Evolutionary conservation across 257 asterid species (phyloP).

Genomic region (Osmanthus fragrans): DNA sequence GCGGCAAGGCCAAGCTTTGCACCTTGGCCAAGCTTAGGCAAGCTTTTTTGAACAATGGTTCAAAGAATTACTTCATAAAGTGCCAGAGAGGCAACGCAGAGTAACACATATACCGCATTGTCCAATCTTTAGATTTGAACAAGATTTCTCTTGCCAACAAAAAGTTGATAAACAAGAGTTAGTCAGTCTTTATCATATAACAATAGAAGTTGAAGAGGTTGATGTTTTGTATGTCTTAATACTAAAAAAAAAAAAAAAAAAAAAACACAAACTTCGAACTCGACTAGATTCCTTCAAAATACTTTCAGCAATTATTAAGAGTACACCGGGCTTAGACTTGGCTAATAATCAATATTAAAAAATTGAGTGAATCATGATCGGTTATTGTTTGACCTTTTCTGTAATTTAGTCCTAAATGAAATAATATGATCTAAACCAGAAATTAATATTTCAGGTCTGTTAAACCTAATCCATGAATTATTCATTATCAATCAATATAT

Average conservation of each 20-base stretch:
- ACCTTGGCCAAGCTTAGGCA: too few species aligned
- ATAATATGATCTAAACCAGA: not conserved
- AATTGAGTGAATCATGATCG: not conserved
- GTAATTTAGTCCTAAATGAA: constrained; percentile 7
- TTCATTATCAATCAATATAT: not conserved
- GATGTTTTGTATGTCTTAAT: not conserved
- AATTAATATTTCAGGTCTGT: constrained; percentile 3
- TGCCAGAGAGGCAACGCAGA: constrained; percentile 14
- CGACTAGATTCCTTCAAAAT: not conserved
- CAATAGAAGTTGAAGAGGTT: not conserved
- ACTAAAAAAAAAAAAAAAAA: not conserved
- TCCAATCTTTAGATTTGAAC: not conserved
- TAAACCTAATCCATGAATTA: not conserved
- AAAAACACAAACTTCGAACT: constrained; percentile 5
- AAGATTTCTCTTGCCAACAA: not conserved
- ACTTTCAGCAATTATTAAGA: not conserved
- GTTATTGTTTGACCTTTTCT: not conserved
- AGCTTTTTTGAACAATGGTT: too few species aligned
- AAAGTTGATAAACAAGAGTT: not conserved
- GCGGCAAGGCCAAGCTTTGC: too few species aligned
- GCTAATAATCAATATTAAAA: not conserved
- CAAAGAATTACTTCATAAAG: constrained; percentile 6
- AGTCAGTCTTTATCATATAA: not conserved
- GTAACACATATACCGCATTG: not conserved
- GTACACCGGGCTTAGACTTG: not conserved